These are phyloP conservation scores for Myriosclerotinia duriaeana DNA, from an alignment of 2,329 filamentous ascomycete species.

Conservation along the genomic window DNA sequence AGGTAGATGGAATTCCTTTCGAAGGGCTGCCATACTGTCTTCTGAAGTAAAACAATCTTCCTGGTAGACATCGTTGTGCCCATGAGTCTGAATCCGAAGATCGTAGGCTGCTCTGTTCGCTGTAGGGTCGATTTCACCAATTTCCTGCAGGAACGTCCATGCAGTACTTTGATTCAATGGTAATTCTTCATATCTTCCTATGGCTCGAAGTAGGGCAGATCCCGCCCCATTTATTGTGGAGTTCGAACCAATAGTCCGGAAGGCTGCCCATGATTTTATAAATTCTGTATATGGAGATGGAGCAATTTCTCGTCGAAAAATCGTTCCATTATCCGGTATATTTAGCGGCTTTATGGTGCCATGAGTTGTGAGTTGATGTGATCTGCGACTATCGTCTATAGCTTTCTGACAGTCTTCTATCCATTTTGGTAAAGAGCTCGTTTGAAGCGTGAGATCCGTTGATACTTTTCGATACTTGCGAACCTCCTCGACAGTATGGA, in stretches of 20 bases:
- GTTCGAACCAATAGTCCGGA: constrained; percentile 51
- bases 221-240: constrained; percentile 61
- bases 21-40: constrained; percentile 52
- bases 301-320: neutral
- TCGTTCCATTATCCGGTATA: constrained; percentile 22
- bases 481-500: constrained; percentile 51
- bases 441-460: neutral
- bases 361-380: constrained; percentile 50
- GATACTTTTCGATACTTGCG: constrained; percentile 38
- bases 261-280: constrained; percentile 66
- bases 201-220: constrained; percentile 61
- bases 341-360: constrained; percentile 49
- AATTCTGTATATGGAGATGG: constrained; percentile 45
- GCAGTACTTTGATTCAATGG: constrained; percentile 49
- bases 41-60: constrained; percentile 22
- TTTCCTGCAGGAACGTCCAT: constrained; percentile 72
- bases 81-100: constrained; percentile 45
- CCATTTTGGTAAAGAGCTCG: constrained; percentile 43
- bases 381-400: constrained; percentile 53
- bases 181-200: constrained; percentile 57
- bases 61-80: neutral
- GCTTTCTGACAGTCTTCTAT: constrained; percentile 49
- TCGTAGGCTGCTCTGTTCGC: constrained; percentile 66
- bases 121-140: constrained; percentile 69
- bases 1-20: constrained; percentile 58